Evolutionary conservation across 768 basidiomycete genomes (phyloP).

Genomic region (Mycena olivaceomarginata): DNA sequence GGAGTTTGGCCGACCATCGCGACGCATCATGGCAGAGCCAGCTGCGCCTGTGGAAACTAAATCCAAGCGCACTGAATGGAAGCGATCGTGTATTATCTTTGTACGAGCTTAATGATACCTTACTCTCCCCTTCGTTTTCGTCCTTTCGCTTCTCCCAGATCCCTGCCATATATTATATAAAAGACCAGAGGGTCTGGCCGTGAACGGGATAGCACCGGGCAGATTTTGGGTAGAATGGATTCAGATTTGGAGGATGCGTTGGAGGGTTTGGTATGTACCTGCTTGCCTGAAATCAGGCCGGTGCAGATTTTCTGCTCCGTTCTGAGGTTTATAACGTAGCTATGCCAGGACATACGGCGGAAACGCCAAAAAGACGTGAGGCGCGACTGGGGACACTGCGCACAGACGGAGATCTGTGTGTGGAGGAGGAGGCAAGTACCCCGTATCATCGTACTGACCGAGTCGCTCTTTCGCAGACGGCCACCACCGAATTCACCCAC

Average conservation of each 20-base stretch:
- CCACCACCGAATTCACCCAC: neutral
- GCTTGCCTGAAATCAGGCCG: neutral
- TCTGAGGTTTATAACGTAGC: neutral
- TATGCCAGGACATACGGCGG: neutral
- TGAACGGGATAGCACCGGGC: neutral
- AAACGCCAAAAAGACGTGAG: neutral
- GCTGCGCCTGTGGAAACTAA: no score
- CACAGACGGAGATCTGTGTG: neutral
- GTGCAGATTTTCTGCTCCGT: neutral
- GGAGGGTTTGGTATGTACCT: neutral
- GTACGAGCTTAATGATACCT: no score
- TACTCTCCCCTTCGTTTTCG: no score
- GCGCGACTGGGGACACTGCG: neutral
- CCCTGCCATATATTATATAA: no score
- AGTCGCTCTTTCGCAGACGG: neutral
- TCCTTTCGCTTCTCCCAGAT: no score
- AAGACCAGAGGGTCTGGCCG: neutral
- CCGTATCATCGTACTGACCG: neutral
- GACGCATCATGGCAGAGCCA: slow-evolving; percentile 27
- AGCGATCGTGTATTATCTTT: no score
- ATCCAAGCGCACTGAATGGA: no score
- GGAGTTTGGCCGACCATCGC: slow-evolving; percentile 26
- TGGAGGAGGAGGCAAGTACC: neutral
- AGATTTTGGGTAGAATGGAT: neutral
- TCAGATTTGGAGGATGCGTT: neutral